Evolutionary conservation across 176 grass and related monocot genomes (phyloP), one percentile per base, ranked within the genome.

Genomic region (Carex cristatella): DNA sequence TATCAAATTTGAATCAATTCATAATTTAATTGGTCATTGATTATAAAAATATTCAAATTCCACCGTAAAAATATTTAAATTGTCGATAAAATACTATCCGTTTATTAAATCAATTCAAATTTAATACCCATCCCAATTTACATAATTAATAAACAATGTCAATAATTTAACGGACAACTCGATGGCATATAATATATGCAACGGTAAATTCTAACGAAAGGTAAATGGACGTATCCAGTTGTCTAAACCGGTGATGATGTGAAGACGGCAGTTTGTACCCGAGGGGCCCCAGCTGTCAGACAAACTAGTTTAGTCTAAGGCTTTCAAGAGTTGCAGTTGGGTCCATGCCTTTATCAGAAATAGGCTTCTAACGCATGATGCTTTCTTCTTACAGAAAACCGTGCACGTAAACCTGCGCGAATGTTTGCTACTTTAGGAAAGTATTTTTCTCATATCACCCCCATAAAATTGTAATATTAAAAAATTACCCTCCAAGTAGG

Each of bases 401-500:
- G 80, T 67, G 61, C 61, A 68, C 10, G 38, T 66, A 68, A 83
- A 42, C 35, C 61, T 48, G 46, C 1, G 80, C 63, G 80, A 83
- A 83, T 83, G 80, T 83, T 65, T 83, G 80, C 80, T 68, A 51
- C 60, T 48, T 83, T 53, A 9, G 80, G 61, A 83, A 83, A 63
- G 57, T 31, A 11, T 12, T 3, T 68, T 83, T 65, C 59, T 51
- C 30, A 18, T 42, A 13, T 48, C 7, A 83, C 60, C 37, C 18
- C 61, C 11, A 7, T 61, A 61, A 61, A 68, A 32, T 67, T 33
- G 67, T 13, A 32, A 83, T 83, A 63, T 51, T 51, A 2, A 2
- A 2, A 51, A 51, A 0, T 51, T 0, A 11, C 9, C 48, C 48
- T 51, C 48, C 9, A 51, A 51, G 48, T 51, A 55, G 48, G 72